These are phyloP conservation scores for Carex kokanica DNA, from an alignment of 176 grass and related monocot species.

Conservation along the genomic window DNA sequence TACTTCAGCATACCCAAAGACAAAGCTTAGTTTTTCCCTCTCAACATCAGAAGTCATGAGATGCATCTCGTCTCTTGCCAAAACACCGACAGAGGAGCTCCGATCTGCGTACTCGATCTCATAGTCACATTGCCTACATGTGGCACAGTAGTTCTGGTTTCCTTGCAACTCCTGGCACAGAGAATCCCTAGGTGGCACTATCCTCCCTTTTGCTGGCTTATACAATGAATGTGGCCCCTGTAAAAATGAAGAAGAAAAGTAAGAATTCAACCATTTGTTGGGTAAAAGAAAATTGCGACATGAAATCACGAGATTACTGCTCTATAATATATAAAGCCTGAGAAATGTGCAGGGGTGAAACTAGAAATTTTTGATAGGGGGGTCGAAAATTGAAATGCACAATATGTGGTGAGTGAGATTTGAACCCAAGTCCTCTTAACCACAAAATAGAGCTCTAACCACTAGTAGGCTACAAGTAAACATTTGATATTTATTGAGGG, in stretches of 20 bases:
- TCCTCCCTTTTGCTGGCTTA: slow-evolving; percentile 40
- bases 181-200: slow-evolving; percentile 43
- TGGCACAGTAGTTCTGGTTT: slow-evolving; percentile 64
- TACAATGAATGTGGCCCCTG: slow-evolving; percentile 83
- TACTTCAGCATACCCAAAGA: slow-evolving; percentile 59
- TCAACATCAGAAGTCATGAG: slow-evolving; percentile 44
- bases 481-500: too few species aligned
- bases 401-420: too few species aligned
- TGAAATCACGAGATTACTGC: neutral
- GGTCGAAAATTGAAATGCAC: too few species aligned
- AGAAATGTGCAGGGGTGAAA: neutral
- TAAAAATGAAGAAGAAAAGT: slow-evolving; percentile 1
- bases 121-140: slow-evolving; percentile 76
- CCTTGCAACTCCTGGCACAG: slow-evolving; percentile 52
- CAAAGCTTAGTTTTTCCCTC: slow-evolving; percentile 46
- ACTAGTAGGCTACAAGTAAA: too few species aligned
- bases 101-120: slow-evolving; percentile 64
- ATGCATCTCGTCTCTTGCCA: slow-evolving; percentile 62
- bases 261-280: neutral
- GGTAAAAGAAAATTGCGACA: neutral
- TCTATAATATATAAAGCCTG: neutral
- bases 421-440: too few species aligned
- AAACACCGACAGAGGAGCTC: slow-evolving; percentile 62
- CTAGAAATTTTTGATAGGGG: too few species aligned
- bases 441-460: too few species aligned